Evolutionary conservation across 768 basidiomycete genomes (phyloP).

Genomic region (Botryobasidium botryosum): DNA sequence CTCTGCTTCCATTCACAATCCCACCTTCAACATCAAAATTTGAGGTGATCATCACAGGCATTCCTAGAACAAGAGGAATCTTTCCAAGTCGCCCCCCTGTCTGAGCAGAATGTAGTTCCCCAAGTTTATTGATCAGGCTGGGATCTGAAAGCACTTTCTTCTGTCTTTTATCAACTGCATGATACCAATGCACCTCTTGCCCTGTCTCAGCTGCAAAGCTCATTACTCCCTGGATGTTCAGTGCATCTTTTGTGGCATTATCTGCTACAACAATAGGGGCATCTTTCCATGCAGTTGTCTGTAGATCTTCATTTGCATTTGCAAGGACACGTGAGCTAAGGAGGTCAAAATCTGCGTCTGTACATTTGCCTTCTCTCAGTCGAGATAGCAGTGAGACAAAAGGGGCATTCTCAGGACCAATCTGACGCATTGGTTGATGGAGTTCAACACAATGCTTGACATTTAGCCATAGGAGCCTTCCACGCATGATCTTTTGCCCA

Average conservation of each 20-base stretch:
- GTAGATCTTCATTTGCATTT: not conserved
- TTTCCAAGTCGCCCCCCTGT: not conserved
- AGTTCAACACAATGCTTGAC: not conserved
- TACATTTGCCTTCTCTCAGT: not conserved
- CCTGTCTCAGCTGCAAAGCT: not conserved
- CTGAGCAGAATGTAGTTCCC: not conserved
- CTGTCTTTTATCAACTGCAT: not conserved
- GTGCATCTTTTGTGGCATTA: conserved; percentile 7
- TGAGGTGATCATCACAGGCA: conserved; percentile 11
- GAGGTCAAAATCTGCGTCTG: not conserved
- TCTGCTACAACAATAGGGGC: not conserved
- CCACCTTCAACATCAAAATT: conserved; percentile 26
- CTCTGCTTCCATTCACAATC: conserved; percentile 23
- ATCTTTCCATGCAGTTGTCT: not conserved
- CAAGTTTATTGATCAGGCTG: not conserved
- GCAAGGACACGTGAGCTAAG: not conserved
- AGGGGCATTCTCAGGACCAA: not conserved
- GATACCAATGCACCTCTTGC: not conserved
- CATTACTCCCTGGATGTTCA: not conserved
- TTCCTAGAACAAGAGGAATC: conserved; percentile 4
- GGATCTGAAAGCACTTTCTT: not conserved
- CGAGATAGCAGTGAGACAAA: not conserved
- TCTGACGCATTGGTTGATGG: not conserved
- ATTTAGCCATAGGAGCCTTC: not conserved
- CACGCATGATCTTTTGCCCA: not conserved